phyloP scores from a whole-genome alignment of 371 early-diverging fungal species.

The Mucor velutinosus region DNA sequence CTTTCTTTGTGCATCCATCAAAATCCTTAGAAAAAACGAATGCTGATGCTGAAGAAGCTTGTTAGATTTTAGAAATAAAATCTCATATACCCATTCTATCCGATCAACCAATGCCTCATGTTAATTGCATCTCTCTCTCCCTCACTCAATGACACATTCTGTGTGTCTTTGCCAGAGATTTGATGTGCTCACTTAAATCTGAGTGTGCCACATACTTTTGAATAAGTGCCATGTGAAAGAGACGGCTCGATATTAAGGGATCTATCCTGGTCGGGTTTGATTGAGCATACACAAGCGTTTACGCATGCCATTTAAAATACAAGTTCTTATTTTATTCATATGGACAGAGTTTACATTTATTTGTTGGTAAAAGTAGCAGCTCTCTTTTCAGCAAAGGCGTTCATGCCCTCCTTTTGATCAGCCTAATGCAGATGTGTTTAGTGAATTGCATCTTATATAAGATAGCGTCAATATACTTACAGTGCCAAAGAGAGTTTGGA shows the following conservation, averaged over 20 bases:
- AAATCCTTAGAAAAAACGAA: background rate
- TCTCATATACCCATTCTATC: no score
- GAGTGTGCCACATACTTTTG: no score
- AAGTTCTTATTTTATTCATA: background rate
- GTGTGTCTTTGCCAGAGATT: no score
- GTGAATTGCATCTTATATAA: background rate
- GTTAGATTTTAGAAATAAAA: no score
- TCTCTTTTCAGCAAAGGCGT: constrained; percentile 96
- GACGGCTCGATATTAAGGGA: no score
- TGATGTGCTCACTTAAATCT: no score
- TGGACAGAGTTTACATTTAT: constrained; percentile 40
- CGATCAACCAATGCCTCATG: no score
- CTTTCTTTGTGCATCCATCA: background rate
- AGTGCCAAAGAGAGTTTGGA: constrained; percentile 93
- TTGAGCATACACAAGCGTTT: background rate
- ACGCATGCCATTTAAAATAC: background rate
- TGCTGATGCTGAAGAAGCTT: no score
- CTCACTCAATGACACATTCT: no score
- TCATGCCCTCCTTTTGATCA: constrained; percentile 98
- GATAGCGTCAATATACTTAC: constrained; percentile 45
- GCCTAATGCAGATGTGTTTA: constrained; percentile 46
- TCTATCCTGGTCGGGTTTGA: background rate
- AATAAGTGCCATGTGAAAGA: no score
- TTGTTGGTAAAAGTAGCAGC: constrained; percentile 86
- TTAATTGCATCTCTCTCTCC: no score